phyloP scores from a whole-genome alignment of 306 rosid genomes.

The Styphnolobium japonicum region DNA sequence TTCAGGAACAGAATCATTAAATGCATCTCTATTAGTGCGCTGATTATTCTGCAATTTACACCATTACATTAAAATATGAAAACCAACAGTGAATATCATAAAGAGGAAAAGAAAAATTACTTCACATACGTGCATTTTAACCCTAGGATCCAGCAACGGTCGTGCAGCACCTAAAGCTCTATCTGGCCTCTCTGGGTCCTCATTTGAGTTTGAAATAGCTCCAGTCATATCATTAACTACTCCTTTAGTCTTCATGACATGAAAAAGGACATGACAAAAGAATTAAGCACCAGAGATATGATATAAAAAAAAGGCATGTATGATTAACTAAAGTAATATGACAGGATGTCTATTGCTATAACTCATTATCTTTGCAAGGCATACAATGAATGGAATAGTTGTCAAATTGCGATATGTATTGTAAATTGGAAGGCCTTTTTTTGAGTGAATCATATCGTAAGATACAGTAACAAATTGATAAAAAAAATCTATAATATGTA shows the following conservation, averaged over 20 bases:
- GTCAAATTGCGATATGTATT: neutral
- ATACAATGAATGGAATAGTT: neutral
- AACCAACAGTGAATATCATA: neutral
- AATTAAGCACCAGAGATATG: slow-evolving; percentile 8
- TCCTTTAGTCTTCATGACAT: slow-evolving; percentile 63
- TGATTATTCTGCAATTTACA: slow-evolving; percentile 64
- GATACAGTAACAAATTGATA: neutral
- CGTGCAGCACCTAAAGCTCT: slow-evolving; percentile 54
- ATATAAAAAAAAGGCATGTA: neutral
- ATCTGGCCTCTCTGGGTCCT: slow-evolving; percentile 49
- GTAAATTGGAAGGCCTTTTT: neutral
- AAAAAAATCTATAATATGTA: neutral
- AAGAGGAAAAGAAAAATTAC: slow-evolving; percentile 2
- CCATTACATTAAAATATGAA: slow-evolving; percentile 21
- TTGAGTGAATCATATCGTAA: neutral
- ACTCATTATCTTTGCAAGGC: neutral
- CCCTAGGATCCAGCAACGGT: slow-evolving; percentile 66
- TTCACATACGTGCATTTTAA: slow-evolving; percentile 55
- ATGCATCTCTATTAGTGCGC: slow-evolving; percentile 51
- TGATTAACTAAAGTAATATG: neutral
- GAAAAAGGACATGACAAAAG: slow-evolving; percentile 10
- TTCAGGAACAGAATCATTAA: slow-evolving; percentile 57
- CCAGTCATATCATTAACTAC: slow-evolving; percentile 52
- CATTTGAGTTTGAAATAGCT: slow-evolving; percentile 46
- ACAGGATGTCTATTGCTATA: slow-evolving; percentile 1